phyloP scores from a whole-genome alignment of 2,329 filamentous ascomycete genomes.

The Exserohilum turcica region DNA sequence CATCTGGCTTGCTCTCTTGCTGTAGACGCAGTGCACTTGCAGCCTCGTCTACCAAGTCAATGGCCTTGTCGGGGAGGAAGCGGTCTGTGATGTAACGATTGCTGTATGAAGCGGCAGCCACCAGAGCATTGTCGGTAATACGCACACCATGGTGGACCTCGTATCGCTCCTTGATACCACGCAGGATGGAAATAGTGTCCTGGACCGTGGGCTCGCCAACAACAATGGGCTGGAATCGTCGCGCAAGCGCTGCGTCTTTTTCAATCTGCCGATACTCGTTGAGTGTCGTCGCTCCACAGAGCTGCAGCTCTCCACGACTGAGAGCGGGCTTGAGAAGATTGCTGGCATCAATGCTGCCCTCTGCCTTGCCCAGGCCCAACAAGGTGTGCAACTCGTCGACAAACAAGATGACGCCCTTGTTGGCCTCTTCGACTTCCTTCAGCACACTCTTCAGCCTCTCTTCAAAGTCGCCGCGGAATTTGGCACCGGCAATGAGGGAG shows the following conservation, averaged over 20 bases:
- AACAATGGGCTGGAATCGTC: constrained; percentile 90
- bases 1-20: constrained; percentile 95
- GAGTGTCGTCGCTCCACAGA: constrained; percentile 91
- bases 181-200: constrained; percentile 91
- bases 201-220: constrained; percentile 91
- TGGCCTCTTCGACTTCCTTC: constrained; percentile 85
- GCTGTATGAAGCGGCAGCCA: constrained; percentile 88
- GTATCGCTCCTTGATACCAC: constrained; percentile 97
- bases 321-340: constrained; percentile 93
- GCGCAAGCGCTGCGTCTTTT: constrained; percentile 90
- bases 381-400: constrained; percentile 93
- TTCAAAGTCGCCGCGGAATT: constrained; percentile 95
- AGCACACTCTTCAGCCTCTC: constrained; percentile 89
- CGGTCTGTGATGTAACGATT: constrained; percentile 97
- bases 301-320: constrained; percentile 91
- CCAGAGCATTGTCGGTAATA: constrained; percentile 89
- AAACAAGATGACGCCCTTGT: constrained; percentile 91
- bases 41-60: constrained; percentile 95
- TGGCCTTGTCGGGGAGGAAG: constrained; percentile 95
- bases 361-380: constrained; percentile 89
- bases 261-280: constrained; percentile 93
- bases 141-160: constrained; percentile 96
- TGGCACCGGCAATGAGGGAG: constrained; percentile 91
- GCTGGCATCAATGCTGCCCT: constrained; percentile 94
- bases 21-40: constrained; percentile 87